These are phyloP conservation scores for Leucosporidium creatinivorum DNA, from an alignment of 768 basidiomycete genomes.

Conservation along the genomic window DNA sequence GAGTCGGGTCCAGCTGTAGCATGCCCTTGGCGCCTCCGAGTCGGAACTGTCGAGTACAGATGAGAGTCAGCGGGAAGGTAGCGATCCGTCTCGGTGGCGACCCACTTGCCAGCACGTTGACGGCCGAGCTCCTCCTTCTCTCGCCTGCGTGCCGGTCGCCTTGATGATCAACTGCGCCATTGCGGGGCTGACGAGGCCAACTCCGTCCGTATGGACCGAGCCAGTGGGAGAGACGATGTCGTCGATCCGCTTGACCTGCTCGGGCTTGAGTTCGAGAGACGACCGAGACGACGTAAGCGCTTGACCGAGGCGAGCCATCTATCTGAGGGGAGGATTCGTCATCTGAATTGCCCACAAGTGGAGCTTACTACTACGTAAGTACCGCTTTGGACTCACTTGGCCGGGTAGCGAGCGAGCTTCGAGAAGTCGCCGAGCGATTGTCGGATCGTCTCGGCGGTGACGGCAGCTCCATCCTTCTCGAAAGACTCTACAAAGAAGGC, in stretches of 20 bases:
- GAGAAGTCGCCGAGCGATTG: constrained; percentile 61
- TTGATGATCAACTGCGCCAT: constrained; percentile 51
- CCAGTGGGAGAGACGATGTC: constrained; percentile 48
- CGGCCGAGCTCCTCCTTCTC: no score
- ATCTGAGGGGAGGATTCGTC: no score
- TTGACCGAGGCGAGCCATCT: constrained; percentile 73
- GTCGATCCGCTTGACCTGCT: constrained; percentile 58
- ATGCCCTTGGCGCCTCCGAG: constrained; percentile 45
- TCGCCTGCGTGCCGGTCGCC: constrained; percentile 29
- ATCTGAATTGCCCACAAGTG: no score
- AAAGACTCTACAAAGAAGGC: constrained; percentile 58
- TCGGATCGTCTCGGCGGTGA: constrained; percentile 58
- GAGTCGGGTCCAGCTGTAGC: constrained; percentile 54
- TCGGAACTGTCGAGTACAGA: no score
- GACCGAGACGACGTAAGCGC: constrained; percentile 76
- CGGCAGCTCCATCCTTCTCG: constrained; percentile 45
- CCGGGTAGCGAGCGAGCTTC: constrained; percentile 13
- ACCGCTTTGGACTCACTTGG: background rate
- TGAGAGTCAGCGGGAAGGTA: no score
- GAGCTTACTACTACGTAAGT: no score
- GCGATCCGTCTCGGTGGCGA: constrained; percentile 39
- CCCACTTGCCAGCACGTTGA: background rate
- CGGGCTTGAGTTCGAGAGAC: constrained; percentile 53
- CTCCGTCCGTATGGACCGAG: constrained; percentile 58
- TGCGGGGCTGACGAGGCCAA: constrained; percentile 56